Conservation (phyloP, 2,329 filamentous ascomycete species). For the Hortaea werneckii region DNA sequence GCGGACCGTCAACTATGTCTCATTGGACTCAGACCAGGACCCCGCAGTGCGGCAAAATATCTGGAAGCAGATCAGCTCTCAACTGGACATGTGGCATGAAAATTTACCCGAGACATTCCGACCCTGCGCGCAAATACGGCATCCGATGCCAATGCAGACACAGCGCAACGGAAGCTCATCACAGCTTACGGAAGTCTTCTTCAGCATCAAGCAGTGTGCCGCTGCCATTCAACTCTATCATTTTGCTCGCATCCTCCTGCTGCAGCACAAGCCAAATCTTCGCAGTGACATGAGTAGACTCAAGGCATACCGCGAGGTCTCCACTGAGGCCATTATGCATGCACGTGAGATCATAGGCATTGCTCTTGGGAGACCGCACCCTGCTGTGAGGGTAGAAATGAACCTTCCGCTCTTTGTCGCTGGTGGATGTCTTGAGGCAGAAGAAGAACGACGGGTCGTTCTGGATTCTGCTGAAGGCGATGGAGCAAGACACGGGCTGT, state of each 20-base stretch:
- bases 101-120: slow-evolving; percentile 52
- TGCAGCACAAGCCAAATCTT: slow-evolving; percentile 50
- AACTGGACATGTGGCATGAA: slow-evolving; percentile 50
- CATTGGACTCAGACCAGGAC: slow-evolving; percentile 31
- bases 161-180: not conserved
- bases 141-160: slow-evolving; percentile 8
- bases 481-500: slow-evolving; percentile 54
- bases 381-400: slow-evolving; percentile 47
- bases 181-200: slow-evolving; percentile 47
- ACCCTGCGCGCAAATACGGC: slow-evolving; percentile 38
- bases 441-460: slow-evolving; percentile 45
- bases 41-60: slow-evolving; percentile 28
- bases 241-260: slow-evolving; percentile 51
- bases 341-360: slow-evolving; percentile 53
- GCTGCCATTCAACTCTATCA: slow-evolving; percentile 57
- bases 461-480: slow-evolving; percentile 49
- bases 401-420: slow-evolving; percentile 50
- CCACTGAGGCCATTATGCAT: slow-evolving; percentile 45
- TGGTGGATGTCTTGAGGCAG: slow-evolving; percentile 48
- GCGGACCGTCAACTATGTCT: slow-evolving; percentile 55
- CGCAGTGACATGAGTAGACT: slow-evolving; percentile 39
- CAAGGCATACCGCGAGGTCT: slow-evolving; percentile 46
- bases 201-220: slow-evolving; percentile 51
- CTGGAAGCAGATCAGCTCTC: slow-evolving; percentile 46
- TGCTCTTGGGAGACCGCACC: slow-evolving; percentile 45